Conservation (phyloP, 1,139 yeast species). For the Yamadazyma diospyri region DNA sequence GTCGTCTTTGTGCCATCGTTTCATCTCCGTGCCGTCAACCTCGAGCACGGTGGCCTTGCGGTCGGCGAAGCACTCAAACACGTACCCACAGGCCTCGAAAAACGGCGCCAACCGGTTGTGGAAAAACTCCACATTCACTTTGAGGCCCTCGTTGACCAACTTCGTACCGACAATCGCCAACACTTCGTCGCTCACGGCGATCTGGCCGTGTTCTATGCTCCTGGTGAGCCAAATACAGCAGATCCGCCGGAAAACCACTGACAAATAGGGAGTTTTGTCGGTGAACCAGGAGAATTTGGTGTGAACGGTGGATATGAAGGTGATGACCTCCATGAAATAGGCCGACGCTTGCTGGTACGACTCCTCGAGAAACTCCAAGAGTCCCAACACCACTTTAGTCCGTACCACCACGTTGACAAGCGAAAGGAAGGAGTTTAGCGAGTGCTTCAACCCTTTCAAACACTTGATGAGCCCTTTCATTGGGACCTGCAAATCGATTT, state of each 20-base stretch:
- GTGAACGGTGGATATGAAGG: constrained; percentile 13
- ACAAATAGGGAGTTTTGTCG: constrained; percentile 14
- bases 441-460: constrained; percentile 12
- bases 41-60: background rate
- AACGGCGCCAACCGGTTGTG: constrained; percentile 13
- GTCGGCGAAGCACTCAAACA: constrained; percentile 1
- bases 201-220: constrained; percentile 15
- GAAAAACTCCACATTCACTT: constrained; percentile 15
- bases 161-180: constrained; percentile 12
- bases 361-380: constrained; percentile 12
- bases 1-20: constrained; percentile 11
- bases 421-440: constrained; percentile 7
- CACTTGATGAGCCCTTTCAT: constrained; percentile 14
- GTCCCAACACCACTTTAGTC: constrained; percentile 11
- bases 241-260: constrained; percentile 13
- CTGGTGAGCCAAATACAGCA: constrained; percentile 14
- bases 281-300: constrained; percentile 9
- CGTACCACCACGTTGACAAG: constrained; percentile 9
- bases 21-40: constrained; percentile 8
- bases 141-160: constrained; percentile 10
- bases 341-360: constrained; percentile 10
- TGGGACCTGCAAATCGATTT: constrained; percentile 14
- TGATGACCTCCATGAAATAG: constrained; percentile 21
- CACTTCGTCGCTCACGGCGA: constrained; percentile 11
- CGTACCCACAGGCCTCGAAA: constrained; percentile 12